Conservation (phyloP, 257 asterid genomes). For the Paulownia fortunei region DNA sequence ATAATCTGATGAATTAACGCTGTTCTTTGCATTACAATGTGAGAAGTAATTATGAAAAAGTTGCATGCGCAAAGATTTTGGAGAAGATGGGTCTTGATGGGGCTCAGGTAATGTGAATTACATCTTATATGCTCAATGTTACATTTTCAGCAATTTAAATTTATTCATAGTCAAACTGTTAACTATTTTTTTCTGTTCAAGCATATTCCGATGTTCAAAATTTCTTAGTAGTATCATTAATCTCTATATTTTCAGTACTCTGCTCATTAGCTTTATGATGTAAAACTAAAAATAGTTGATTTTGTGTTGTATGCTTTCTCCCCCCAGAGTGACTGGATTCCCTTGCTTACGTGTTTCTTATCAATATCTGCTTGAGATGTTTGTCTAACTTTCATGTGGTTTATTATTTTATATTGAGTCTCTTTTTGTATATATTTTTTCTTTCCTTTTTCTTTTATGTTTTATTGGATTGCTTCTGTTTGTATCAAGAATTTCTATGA, state of each 20-base stretch:
- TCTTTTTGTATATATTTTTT: not conserved
- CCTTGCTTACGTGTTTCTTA: conserved; percentile 12
- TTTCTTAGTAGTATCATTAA: not conserved
- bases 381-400: conserved; percentile 5
- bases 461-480: conserved; percentile 17
- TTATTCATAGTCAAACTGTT: not conserved
- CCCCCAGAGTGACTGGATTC: not conserved
- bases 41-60: conserved; percentile 63
- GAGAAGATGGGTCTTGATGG: conserved; percentile 72
- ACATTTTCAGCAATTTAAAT: not conserved
- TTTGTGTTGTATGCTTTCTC: not conserved
- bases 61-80: conserved; percentile 70
- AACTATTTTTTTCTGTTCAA: conserved; percentile 1
- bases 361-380: conserved; percentile 14
- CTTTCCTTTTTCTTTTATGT: conserved; percentile 14
- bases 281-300: not conserved
- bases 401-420: not conserved
- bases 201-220: conserved; percentile 9
- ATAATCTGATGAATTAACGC: conserved; percentile 32
- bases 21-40: conserved; percentile 18
- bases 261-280: not conserved
- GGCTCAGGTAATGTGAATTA: conserved; percentile 67
- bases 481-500: conserved; percentile 14
- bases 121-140: conserved; percentile 10
- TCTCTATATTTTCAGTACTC: not conserved